A percentile compares a stretch with the other conserved stretches of the same genome.
Evolutionary conservation across 805 yeast species (phyloP).

Genomic region (Barnettozyma salicaria): DNA sequence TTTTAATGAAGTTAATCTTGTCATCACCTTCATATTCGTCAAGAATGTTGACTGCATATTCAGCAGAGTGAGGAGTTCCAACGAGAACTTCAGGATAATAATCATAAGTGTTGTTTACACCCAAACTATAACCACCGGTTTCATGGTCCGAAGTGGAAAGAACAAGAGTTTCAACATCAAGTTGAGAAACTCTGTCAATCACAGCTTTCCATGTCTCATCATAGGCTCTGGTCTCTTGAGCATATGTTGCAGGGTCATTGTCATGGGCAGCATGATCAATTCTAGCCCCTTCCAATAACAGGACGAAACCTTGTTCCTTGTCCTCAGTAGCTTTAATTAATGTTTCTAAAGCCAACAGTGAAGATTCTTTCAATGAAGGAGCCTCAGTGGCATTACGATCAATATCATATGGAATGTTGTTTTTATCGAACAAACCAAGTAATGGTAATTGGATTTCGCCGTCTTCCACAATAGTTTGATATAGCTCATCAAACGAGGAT

Average conservation of each 20-base stretch:
- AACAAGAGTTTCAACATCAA: slow-evolving; percentile 73
- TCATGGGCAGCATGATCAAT: slow-evolving; percentile 93
- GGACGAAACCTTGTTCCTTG: slow-evolving; percentile 78
- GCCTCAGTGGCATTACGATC: slow-evolving; percentile 57
- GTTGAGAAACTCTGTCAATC: slow-evolving; percentile 53
- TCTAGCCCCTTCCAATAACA: slow-evolving; percentile 83
- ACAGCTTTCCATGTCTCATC: slow-evolving; percentile 76
- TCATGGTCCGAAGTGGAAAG: slow-evolving; percentile 90
- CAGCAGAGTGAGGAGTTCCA: slow-evolving; percentile 69
- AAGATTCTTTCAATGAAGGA: slow-evolving; percentile 77
- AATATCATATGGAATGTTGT: slow-evolving; percentile 74
- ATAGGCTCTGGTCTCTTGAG: slow-evolving; percentile 78
- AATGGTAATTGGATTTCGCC: slow-evolving; percentile 67
- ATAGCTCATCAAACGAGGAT: slow-evolving; percentile 44
- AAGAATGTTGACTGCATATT: slow-evolving; percentile 48
- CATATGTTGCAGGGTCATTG: slow-evolving; percentile 93
- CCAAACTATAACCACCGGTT: slow-evolving; percentile 84
- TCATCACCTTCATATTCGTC: slow-evolving; percentile 28
- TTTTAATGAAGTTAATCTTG: slow-evolving; percentile 41
- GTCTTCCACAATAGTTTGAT: slow-evolving; percentile 41
- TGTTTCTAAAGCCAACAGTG: slow-evolving; percentile 64
- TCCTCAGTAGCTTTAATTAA: slow-evolving; percentile 61
- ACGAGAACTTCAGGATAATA: slow-evolving; percentile 77
- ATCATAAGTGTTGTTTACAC: slow-evolving; percentile 74
- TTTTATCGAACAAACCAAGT: slow-evolving; percentile 63